phyloP scores from a whole-genome alignment of 2,329 filamentous ascomycete genomes.

The Fusarium oxysporum region DNA sequence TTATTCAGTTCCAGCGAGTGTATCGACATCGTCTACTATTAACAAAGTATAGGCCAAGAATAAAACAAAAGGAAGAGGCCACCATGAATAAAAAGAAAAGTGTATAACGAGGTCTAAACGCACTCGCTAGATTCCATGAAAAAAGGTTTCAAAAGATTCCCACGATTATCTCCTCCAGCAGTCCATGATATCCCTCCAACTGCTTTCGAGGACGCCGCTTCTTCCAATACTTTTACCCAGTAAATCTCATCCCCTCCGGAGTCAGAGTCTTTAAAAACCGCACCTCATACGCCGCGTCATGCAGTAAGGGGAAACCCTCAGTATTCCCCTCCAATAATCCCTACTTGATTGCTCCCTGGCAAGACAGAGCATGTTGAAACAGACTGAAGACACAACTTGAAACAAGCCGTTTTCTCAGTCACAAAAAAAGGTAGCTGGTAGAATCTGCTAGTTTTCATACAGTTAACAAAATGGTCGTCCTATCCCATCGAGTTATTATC shows the following conservation, averaged over 20 bases:
- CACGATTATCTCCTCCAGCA: slow-evolving; percentile 31
- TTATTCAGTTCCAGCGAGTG: slow-evolving; percentile 40
- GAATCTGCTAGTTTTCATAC: not conserved
- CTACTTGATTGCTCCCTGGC: slow-evolving; percentile 31
- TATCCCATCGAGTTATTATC: not conserved
- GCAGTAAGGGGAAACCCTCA: slow-evolving; percentile 39
- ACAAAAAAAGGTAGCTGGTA: slow-evolving; percentile 7
- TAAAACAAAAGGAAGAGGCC: slow-evolving; percentile 5
- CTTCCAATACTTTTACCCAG: slow-evolving; percentile 31
- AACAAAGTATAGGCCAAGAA: slow-evolving; percentile 42
- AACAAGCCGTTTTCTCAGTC: slow-evolving; percentile 8
- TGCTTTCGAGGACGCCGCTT: slow-evolving; percentile 12
- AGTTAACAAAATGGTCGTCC: not conserved
- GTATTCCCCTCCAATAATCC: slow-evolving; percentile 34
- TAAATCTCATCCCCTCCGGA: slow-evolving; percentile 40
- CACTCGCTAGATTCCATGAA: slow-evolving; percentile 41
- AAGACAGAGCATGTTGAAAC: slow-evolving; percentile 33
- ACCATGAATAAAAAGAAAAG: slow-evolving; percentile 18
- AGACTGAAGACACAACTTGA: slow-evolving; percentile 19
- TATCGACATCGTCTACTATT: slow-evolving; percentile 43
- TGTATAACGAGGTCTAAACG: slow-evolving; percentile 35
- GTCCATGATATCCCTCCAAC: slow-evolving; percentile 3
- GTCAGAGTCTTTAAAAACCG: slow-evolving; percentile 37
- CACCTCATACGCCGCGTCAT: slow-evolving; percentile 47
- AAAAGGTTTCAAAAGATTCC: slow-evolving; percentile 23